Evolutionary conservation across 805 yeast species (phyloP).

Genomic region (Phaffomyces antillensis): DNA sequence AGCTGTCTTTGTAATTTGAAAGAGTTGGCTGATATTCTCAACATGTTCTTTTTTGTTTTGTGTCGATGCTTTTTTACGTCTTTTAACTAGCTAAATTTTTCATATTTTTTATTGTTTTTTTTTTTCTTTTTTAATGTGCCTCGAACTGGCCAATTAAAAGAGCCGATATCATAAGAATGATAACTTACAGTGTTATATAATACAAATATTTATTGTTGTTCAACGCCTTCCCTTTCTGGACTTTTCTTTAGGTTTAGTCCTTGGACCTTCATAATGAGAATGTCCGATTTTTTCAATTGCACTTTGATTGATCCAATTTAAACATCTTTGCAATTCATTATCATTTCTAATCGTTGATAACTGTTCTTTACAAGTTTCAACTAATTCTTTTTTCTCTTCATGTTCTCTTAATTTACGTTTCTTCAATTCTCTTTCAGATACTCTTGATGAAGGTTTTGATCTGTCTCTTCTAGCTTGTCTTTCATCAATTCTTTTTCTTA

Average conservation of each 20-base stretch:
- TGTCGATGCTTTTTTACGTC: not conserved
- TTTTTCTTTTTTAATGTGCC: not conserved
- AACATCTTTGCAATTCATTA: conserved; percentile 38
- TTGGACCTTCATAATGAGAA: conserved; percentile 47
- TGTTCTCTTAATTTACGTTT: conserved; percentile 28
- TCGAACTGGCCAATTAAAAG: not conserved
- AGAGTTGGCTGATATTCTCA: not conserved
- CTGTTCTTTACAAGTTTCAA: conserved; percentile 21
- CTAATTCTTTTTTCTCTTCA: conserved; percentile 22
- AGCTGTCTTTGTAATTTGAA: not conserved
- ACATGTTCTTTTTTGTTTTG: too few species aligned
- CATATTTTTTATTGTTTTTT: not conserved
- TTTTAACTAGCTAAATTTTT: not conserved
- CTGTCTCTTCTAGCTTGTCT: conserved; percentile 18
- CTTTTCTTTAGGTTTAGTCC: not conserved
- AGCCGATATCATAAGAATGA: not conserved
- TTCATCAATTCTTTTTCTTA: conserved; percentile 9
- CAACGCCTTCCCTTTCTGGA: conserved; percentile 7
- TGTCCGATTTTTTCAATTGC: conserved; percentile 47
- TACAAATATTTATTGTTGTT: not conserved
- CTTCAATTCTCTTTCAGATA: conserved; percentile 29
- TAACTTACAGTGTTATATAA: not conserved
- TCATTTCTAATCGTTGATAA: conserved; percentile 30
- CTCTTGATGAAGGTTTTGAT: conserved; percentile 29
- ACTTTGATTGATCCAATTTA: conserved; percentile 56